Conservation (phyloP, 176 grass and related monocot genomes). For the Ensete ventricosum region DNA sequence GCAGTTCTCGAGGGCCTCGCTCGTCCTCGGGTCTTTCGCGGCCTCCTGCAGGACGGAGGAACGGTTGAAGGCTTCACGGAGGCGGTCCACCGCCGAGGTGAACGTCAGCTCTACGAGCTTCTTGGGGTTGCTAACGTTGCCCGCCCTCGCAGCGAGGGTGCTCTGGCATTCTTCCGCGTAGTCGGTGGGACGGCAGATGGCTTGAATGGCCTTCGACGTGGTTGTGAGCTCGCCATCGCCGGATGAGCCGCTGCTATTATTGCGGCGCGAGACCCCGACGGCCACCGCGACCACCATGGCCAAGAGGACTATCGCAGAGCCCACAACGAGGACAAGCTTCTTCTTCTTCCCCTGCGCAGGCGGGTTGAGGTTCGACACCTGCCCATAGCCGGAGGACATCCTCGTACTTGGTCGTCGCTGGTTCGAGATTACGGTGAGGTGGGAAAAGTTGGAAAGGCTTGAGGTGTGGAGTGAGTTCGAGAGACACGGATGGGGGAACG, state of each 20-base stretch:
- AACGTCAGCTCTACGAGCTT: constrained; percentile 27
- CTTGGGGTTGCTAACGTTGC: constrained; percentile 32
- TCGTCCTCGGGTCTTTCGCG: constrained; percentile 49
- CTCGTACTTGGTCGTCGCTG: background rate
- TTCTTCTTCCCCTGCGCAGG: background rate
- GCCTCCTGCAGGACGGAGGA: constrained; percentile 40
- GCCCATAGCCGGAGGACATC: background rate
- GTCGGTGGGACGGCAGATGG: constrained; percentile 75
- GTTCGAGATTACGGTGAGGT: too few relatives aligned
- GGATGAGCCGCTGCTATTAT: background rate
- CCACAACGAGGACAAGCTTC: constrained; percentile 51
- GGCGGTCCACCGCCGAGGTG: constrained; percentile 36
- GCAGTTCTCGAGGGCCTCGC: constrained; percentile 56
- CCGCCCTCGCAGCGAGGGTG: constrained; percentile 30
- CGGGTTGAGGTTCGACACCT: background rate
- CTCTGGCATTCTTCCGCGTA: constrained; percentile 66
- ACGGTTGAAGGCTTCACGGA: constrained; percentile 43
- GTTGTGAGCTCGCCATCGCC: constrained; percentile 21
- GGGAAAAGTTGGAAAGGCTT: background rate
- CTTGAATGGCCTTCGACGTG: constrained; percentile 63
- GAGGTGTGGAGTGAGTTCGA: background rate
- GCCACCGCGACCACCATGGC: constrained; percentile 60
- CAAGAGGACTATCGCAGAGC: constrained; percentile 22
- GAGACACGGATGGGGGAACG: too few relatives aligned
- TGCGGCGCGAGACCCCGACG: constrained; percentile 44